Evolutionary conservation across 169 alveolate species (phyloP), one percentile per base, ranked within the genome.

Genomic region (Miamiensis avidus): DNA sequence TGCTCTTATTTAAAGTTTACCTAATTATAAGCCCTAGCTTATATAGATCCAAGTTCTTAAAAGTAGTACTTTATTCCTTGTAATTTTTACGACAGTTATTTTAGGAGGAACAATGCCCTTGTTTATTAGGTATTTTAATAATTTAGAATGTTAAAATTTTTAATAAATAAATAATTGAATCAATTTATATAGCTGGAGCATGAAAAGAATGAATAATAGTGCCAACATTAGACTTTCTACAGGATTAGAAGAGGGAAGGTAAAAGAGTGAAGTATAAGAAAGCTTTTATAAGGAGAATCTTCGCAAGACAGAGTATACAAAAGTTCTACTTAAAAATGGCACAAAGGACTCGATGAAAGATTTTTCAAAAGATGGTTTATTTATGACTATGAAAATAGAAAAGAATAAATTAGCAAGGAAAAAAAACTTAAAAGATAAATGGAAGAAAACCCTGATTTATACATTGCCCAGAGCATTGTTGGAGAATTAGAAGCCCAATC

Each of bases 1-100:
- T 89, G 97, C 96, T 79, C 81, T 95, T 31, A 95, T 93, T 26
- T 83, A 49, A 30, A 78, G 82, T 78, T 74, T 74, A 29, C 74
- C 85, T 29, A 25, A 74, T 74, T 34, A 65, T 30, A 31, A 78
- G 28, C 30, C 33, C 34, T 83, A 81, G 69, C 75, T 72, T 73
- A 84, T 82, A 25, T 78, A 82, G 75, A 82, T 75, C 28, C 86
- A 82, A 74, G 82, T 65, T 76, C 82, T 85, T 74, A 76, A 85
- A 85, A 85, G 85, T 75, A 84, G 91, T 65, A 89, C 89, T 29
- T 77, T 91, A 15, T 81, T 85, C 65, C 81, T 88, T 87, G 90
- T 91, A 65, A 88, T 85, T 29, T 28, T 74, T 30, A 89, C 88
- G 29, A 87, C 88, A 20, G 82, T 86, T 0, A 27, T 86, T 28